These are phyloP conservation scores for Candida awuae DNA, from an alignment of 805 yeast genomes.

Conservation along the genomic window DNA sequence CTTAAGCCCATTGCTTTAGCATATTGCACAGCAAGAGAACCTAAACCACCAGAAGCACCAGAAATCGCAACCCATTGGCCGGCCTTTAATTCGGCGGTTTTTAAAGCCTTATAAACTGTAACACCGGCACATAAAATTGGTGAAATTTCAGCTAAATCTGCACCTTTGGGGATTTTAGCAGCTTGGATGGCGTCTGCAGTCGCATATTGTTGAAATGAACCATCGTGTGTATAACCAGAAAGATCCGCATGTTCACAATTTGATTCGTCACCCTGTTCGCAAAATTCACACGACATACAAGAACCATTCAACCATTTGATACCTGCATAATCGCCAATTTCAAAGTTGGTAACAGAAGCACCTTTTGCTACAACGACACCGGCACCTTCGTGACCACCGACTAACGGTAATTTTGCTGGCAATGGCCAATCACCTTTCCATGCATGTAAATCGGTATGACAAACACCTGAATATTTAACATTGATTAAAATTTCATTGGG, in stretches of 20 bases:
- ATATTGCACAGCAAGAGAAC: slow-evolving; percentile 43
- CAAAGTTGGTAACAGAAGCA: slow-evolving; percentile 48
- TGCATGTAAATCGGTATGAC: slow-evolving; percentile 70
- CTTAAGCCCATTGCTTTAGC: slow-evolving; percentile 44
- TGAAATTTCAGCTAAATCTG: slow-evolving; percentile 40
- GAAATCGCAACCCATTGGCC: slow-evolving; percentile 47
- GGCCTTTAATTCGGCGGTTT: slow-evolving; percentile 38
- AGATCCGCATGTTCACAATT: slow-evolving; percentile 65
- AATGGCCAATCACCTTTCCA: slow-evolving; percentile 70
- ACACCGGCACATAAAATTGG: slow-evolving; percentile 49
- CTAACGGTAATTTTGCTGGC: slow-evolving; percentile 49
- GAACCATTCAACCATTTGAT: slow-evolving; percentile 64
- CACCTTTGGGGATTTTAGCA: slow-evolving; percentile 37
- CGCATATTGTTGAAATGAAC: slow-evolving; percentile 47
- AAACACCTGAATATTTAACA: slow-evolving; percentile 67
- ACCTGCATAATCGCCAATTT: slow-evolving; percentile 61
- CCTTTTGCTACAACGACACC: slow-evolving; percentile 63
- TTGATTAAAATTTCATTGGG: slow-evolving; percentile 56
- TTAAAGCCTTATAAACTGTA: slow-evolving; percentile 46
- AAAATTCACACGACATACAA: slow-evolving; percentile 56
- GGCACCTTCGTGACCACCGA: slow-evolving; percentile 72
- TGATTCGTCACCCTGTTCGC: slow-evolving; percentile 50
- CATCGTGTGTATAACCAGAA: slow-evolving; percentile 70
- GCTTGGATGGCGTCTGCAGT: slow-evolving; percentile 48
- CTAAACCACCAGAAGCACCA: slow-evolving; percentile 48